phyloP scores from a whole-genome alignment of 257 asterid genomes.

The Nemophila menziesii region DNA sequence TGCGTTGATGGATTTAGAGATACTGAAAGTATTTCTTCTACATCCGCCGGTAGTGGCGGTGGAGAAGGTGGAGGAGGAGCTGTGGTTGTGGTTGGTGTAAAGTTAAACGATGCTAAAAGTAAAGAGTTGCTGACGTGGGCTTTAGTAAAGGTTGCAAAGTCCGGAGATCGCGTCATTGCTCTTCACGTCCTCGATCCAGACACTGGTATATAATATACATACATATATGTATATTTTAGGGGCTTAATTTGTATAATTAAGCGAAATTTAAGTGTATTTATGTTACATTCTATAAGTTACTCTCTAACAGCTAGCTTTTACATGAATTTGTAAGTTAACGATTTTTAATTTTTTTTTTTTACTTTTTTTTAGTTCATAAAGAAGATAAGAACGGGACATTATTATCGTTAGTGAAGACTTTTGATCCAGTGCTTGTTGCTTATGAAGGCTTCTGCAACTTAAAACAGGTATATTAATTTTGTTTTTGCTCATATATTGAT shows the following conservation, averaged over 20 bases:
- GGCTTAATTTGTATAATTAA: not conserved
- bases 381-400: conserved; percentile 35
- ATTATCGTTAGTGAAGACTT: conserved; percentile 54
- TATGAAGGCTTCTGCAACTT: conserved; percentile 83
- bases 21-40: not conserved
- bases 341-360: conserved; percentile 1
- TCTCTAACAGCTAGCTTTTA: too few relatives aligned
- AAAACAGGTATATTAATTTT: conserved; percentile 51
- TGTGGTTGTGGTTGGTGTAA: conserved; percentile 76
- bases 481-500: too few relatives aligned
- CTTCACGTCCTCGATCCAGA: conserved; percentile 57
- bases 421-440: conserved; percentile 68
- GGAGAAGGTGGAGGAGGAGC: conserved; percentile 24
- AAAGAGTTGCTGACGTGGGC: conserved; percentile 85
- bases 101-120: conserved; percentile 47
- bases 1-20: not conserved
- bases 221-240: too few relatives aligned
- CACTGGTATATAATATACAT: conserved; percentile 29
- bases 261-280: not conserved
- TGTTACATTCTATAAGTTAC: too few relatives aligned
- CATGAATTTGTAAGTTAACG: not conserved
- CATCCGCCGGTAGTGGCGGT: conserved; percentile 14
- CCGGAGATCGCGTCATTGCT: conserved; percentile 80
- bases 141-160: conserved; percentile 63
- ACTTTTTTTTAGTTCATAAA: conserved; percentile 4